Conservation (phyloP, 1,284 basidiomycete genomes). For the Malassezia japonica region DNA sequence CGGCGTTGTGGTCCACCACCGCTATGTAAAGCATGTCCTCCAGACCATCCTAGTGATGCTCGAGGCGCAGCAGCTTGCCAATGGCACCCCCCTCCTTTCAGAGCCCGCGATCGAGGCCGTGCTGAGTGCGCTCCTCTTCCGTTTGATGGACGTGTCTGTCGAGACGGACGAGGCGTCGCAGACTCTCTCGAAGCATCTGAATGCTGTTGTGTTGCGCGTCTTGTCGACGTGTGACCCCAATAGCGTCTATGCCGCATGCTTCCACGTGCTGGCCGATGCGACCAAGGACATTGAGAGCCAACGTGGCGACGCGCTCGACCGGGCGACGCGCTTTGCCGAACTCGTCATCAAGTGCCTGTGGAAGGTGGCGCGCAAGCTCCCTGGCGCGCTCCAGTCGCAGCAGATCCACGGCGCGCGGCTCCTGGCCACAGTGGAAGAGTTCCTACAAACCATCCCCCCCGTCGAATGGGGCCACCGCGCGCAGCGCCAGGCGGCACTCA, state of each 20-base stretch:
- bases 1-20: constrained; percentile 17
- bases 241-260: constrained; percentile 77
- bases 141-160: constrained; percentile 64
- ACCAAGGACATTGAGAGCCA: constrained; percentile 69
- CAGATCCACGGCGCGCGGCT: constrained; percentile 75
- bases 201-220: constrained; percentile 88
- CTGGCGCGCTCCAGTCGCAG: constrained; percentile 72
- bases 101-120: constrained; percentile 7
- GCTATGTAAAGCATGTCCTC: constrained; percentile 41
- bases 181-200: constrained; percentile 86
- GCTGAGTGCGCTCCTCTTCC: constrained; percentile 74
- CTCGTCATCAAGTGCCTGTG: constrained; percentile 95
- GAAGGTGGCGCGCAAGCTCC: constrained; percentile 91
- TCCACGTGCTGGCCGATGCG: constrained; percentile 74
- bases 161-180: constrained; percentile 50
- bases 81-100: neutral
- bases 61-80: neutral
- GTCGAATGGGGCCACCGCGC: constrained; percentile 89
- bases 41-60: constrained; percentile 14
- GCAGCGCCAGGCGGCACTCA: constrained; percentile 79
- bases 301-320: constrained; percentile 36
- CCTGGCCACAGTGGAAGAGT: constrained; percentile 87
- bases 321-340: constrained; percentile 74
- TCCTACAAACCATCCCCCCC: constrained; percentile 82
- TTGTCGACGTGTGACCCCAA: constrained; percentile 85